Evolutionary conservation across 2,329 filamentous ascomycete species (phyloP), one percentile per base, ranked within the genome.

Genomic region (Neophaeococcomyces aloes): DNA sequence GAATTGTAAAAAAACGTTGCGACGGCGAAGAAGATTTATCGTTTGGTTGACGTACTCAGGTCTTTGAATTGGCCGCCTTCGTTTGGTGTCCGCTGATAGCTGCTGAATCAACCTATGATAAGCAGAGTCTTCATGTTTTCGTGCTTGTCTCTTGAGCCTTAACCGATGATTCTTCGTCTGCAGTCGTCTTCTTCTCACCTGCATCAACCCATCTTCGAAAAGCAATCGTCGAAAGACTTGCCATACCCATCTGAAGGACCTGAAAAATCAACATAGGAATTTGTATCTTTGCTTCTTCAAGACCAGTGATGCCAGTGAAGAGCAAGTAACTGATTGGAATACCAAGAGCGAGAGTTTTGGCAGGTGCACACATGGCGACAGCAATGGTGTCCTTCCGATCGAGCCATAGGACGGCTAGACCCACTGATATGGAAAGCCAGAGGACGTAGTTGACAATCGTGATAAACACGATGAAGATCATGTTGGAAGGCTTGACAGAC

Each of bases 321-420:
- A 86, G 84, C 46, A 81, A 75, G 25, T 76, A 75, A 39, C 76
- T 70, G 21, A 86, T 58, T 0, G 81, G 81, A 6, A 86, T 81
- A 0, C 81, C 80, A 45, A 86, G 67, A 2, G 76, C 78, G 1
- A 80, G 79, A 2, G 81, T 83, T 61, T 86, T 86, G 11, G 81
- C 81, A 0, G 81, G 79, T 19, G 77, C 79, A 54, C 80, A 84
- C 60, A 85, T 85, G 53, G 80, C 84, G 11, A 83, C 75, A 0
- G 82, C 79, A 38, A 85, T 74, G 0, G 80, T 74, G 53, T 84
- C 76, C 46, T 74, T 71, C 29, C 71, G 72, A 0, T 71, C 63
- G 57, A 83, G 68, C 54, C 70, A 75, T 29, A 69, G 60, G 2
- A 72, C 59, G 1, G 70, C 71, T 1, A 76, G 66, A 29, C 65